Evolutionary conservation across 495 filamentous ascomycete species (phyloP), one percentile per base, ranked within the genome.

Genomic region (Talaromyces wortmannii): DNA sequence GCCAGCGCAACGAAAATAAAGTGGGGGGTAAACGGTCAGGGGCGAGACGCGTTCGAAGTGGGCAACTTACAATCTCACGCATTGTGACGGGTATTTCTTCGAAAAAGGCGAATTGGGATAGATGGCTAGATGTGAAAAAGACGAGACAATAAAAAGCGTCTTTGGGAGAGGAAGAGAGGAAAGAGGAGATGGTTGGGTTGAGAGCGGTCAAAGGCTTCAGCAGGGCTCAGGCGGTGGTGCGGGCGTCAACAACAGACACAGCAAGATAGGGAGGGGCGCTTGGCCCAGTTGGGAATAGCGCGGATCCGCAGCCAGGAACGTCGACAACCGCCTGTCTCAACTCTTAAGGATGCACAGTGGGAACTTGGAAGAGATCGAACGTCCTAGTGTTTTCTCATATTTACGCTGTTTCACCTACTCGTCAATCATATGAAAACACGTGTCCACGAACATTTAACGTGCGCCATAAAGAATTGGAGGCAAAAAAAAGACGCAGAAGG

Each of bases 11-110:
- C 57, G 55, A 54, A 52, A 55, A 58, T 51, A 61, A 65, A 48
- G 62, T 74, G 72, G 75, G 77, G 73, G 72, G 68, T 57, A 23
- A 50, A 49, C 57, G 50, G 63, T 75, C 70, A 74, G 70, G 74
- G 68, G 75, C 60, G 55, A 63, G 66, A 75, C 70, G 69, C 69
- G 74, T 74, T 62, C 58, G 45, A 53, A 58, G 63, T 61, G 59
- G 47, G 57, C 49, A 45, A 88, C 88, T 73, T 81, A 92, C 90
- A 71, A 95, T 95, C 83, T 95, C 90, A 86, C 91, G 90, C 90
- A 95, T 95, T 63, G 76, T 86, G 79, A 60, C 52, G 64, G 66
- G 60, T 59, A 64, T 60, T 58, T 53, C 52, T 53, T 54, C 57
- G 55, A 56, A 59, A 53, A 59, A 59, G 55, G 57, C 47, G 57